Evolutionary conservation across 345 rosid genomes (phyloP).

Genomic region (Psidium friedrichsthalianum): DNA sequence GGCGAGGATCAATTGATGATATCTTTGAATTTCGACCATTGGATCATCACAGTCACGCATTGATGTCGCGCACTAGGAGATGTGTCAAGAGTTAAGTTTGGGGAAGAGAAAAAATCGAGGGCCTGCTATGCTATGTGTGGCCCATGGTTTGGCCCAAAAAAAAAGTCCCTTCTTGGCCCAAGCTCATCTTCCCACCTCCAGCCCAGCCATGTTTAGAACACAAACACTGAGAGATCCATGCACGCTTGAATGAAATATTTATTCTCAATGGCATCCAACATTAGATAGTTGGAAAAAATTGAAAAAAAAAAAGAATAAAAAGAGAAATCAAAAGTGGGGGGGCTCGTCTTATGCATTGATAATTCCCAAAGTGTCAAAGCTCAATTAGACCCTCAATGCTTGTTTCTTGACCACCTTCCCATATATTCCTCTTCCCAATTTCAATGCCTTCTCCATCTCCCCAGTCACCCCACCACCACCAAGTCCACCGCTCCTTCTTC

Average conservation of each 20-base stretch:
- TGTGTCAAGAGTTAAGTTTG: background rate
- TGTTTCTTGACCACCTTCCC: constrained; percentile 71
- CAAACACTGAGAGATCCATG: background rate
- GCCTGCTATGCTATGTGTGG: background rate
- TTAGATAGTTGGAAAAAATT: background rate
- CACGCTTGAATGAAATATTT: background rate
- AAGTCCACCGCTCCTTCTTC: constrained; percentile 18
- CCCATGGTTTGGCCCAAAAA: background rate
- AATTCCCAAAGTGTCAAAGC: background rate
- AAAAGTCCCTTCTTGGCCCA: background rate
- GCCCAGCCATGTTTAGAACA: background rate
- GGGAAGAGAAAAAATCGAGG: background rate
- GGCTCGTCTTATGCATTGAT: background rate
- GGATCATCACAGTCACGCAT: background rate
- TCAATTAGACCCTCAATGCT: constrained; percentile 55
- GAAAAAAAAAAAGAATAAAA: background rate
- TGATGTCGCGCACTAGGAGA: background rate
- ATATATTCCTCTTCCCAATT: constrained; percentile 51
- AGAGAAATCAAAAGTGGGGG: background rate
- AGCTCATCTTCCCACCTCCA: background rate
- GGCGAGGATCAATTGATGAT: background rate
- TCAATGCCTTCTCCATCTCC: constrained; percentile 44
- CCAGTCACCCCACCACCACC: constrained; percentile 9
- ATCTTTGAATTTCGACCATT: background rate
- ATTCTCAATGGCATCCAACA: background rate